Evolutionary conservation across 2,329 filamentous ascomycete species (phyloP), one percentile per base, ranked within the genome.

Genomic region (Tricladium varicosporioides): DNA sequence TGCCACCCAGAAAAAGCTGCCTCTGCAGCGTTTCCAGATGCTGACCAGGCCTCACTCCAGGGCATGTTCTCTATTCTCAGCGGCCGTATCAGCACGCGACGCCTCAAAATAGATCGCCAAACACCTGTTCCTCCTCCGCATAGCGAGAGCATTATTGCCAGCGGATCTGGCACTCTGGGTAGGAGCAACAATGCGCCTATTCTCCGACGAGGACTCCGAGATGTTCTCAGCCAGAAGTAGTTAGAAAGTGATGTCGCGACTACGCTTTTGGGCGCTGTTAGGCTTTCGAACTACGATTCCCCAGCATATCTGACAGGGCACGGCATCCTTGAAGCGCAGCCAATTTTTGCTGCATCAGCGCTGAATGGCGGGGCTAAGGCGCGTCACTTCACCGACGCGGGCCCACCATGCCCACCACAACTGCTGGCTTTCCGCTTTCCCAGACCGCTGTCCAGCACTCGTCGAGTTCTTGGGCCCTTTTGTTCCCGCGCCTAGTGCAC

Each of bases 171-270:
- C 22, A 27, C 22, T 27, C 22, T 27, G 22, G 22, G 53, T 51
- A 52, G 33, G 48, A 51, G 54, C 48, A 56, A 63, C 48, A 60
- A 63, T 62, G 60, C 60, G 60, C 60, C 55, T 65, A 62, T 63
- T 61, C 49, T 62, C 62, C 61, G 61, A 60, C 48, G 33, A 56
- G 57, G 54, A 47, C 44, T 61, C 58, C 51, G 47, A 52, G 22
- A 16, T 48, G 13, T 45, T 27, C 36, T 13, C 13, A 48, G 43
- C 43, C 43, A n/a, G 10, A 46, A 15, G 43, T n/a, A 40, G 36
- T 15, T 46, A 46, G 43, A 18, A 5, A 43, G 22, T 7, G 22
- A 27, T 27, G 22, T 27, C 22, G 22, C 22, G 22, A 27, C 22
- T 27, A 27, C 22, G 22, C 22, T 27, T 27, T 27, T 27, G 22